These are phyloP conservation scores for Asterochloris sp. DNA, from an alignment of 139 green algal genomes.

Conservation along the genomic window DNA sequence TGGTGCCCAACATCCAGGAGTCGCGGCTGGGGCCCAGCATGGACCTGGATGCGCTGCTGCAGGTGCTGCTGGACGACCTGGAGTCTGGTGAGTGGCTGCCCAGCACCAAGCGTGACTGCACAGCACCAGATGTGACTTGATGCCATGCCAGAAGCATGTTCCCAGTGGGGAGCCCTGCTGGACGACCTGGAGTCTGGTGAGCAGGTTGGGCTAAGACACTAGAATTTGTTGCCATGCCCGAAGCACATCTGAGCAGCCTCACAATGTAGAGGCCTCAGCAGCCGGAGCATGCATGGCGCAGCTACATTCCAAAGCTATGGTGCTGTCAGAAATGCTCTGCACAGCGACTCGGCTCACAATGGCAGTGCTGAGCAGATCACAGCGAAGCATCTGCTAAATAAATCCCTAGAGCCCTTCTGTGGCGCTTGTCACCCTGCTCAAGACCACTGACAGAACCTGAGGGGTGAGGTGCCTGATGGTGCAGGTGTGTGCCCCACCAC, in stretches of 20 bases:
- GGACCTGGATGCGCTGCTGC: conserved; percentile 57
- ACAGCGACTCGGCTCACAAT: too few relatives aligned
- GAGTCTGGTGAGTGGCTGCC: conserved; percentile 23
- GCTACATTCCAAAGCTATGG: too few relatives aligned
- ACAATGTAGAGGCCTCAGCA: background rate
- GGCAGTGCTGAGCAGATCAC: too few relatives aligned
- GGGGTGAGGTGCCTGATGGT: background rate
- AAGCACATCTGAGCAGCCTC: too few relatives aligned
- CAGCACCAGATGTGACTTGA: background rate
- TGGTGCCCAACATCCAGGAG: conserved; percentile 37
- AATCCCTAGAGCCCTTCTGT: too few relatives aligned
- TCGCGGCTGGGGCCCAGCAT: conserved; percentile 32
- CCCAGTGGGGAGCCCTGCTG: conserved; percentile 17
- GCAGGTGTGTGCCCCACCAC: conserved; percentile 44
- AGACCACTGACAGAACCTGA: background rate
- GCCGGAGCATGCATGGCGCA: too few relatives aligned
- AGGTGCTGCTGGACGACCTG: conserved; percentile 46
- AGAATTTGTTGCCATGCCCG: too few relatives aligned
- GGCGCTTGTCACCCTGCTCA: too few relatives aligned
- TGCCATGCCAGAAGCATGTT: too few relatives aligned
- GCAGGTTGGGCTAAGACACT: background rate
- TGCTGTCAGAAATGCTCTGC: too few relatives aligned
- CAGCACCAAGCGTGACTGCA: too few relatives aligned
- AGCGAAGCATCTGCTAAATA: too few relatives aligned
- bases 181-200: conserved; percentile 42